These are phyloP conservation scores for Mercurialis annua DNA, from an alignment of 345 rosid species.

Conservation along the genomic window DNA sequence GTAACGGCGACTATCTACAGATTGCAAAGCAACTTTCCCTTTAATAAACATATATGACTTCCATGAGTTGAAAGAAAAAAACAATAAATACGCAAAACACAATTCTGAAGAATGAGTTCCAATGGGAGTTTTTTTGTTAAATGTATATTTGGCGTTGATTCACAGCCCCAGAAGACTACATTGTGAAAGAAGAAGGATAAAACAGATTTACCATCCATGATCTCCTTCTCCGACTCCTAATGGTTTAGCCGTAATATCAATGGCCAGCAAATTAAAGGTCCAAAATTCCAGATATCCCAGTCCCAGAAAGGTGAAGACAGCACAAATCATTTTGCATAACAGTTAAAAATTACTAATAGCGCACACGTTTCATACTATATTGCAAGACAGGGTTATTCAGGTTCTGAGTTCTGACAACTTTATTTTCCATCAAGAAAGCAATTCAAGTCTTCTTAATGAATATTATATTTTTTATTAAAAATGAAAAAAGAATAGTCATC, in stretches of 20 bases:
- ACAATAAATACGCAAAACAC: neutral
- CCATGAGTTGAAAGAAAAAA: neutral
- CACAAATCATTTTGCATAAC: no score
- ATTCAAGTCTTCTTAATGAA: neutral
- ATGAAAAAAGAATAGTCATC: neutral
- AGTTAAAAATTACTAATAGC: neutral
- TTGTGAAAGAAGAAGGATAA: neutral
- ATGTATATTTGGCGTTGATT: neutral
- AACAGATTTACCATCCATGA: neutral
- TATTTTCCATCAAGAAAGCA: neutral
- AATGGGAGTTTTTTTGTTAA: neutral
- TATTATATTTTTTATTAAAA: neutral
- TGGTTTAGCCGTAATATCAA: neutral
- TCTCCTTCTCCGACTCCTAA: neutral
- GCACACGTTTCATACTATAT: neutral
- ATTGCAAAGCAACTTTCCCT: neutral
- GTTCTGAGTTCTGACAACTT: slow-evolving; percentile 5
- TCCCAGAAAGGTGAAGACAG: neutral
- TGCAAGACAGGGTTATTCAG: neutral
- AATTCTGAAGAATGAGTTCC: neutral
- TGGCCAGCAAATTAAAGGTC: neutral
- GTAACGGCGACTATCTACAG: neutral
- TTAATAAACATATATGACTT: neutral
- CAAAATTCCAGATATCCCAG: neutral
- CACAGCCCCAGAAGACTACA: neutral